Evolutionary conservation across 2,329 filamentous ascomycete genomes (phyloP).

Genomic region (Colletotrichum tabaci): DNA sequence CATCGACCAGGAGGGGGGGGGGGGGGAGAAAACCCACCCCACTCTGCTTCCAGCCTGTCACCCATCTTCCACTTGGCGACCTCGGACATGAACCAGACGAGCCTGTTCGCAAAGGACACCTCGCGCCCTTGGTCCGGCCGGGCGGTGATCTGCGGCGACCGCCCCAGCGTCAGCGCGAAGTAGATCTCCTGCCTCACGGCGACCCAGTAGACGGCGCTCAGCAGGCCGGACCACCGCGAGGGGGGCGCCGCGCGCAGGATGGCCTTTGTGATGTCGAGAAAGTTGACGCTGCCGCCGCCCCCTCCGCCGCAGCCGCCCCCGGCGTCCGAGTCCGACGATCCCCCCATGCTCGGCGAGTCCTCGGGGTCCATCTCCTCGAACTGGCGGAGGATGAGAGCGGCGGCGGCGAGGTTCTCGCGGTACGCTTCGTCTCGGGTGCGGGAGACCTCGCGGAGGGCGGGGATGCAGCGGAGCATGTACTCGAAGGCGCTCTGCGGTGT

Average conservation of each 20-base stretch:
- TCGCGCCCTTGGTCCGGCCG: slow-evolving; percentile 52
- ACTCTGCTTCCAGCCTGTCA: slow-evolving; percentile 53
- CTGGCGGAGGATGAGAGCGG: slow-evolving; percentile 57
- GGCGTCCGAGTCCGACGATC: slow-evolving; percentile 13
- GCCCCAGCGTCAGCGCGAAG: slow-evolving; percentile 56
- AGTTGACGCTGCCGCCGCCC: slow-evolving; percentile 50
- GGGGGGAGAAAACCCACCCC: slow-evolving; percentile 49
- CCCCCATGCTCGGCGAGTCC: slow-evolving; percentile 44
- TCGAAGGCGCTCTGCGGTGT: slow-evolving; percentile 56
- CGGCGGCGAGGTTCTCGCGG: slow-evolving; percentile 57
- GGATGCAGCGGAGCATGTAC: slow-evolving; percentile 58
- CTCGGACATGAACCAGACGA: slow-evolving; percentile 59
- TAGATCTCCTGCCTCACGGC: slow-evolving; percentile 58
- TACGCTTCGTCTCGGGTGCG: slow-evolving; percentile 53
- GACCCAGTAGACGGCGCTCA: slow-evolving; percentile 60
- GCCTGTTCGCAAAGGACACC: slow-evolving; percentile 56
- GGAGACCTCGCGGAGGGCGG: slow-evolving; percentile 53
- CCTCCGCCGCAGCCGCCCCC: neutral
- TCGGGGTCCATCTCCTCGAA: slow-evolving; percentile 60
- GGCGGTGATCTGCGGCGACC: slow-evolving; percentile 55
- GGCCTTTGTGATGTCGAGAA: slow-evolving; percentile 58
- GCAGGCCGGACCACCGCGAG: slow-evolving; percentile 54
- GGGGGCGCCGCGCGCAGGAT: slow-evolving; percentile 54
- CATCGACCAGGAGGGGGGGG: no score
- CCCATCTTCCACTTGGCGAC: slow-evolving; percentile 60